Evolutionary conservation across 345 rosid species (phyloP).

Genomic region (Mangifera indica): DNA sequence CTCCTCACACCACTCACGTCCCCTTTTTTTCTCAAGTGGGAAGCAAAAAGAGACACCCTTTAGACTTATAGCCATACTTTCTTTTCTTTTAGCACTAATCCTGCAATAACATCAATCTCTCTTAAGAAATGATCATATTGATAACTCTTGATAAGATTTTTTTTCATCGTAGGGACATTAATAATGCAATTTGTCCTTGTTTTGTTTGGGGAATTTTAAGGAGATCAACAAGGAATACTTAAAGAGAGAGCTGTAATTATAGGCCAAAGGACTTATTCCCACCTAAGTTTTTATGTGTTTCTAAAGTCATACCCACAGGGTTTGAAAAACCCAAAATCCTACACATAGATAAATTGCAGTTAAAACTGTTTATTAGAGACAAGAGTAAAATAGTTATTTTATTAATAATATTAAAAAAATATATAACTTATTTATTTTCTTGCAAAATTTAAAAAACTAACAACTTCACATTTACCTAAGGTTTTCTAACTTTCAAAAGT

Average conservation of each 20-base stretch:
- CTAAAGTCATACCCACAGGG: too few relatives aligned
- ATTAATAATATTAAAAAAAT: too few relatives aligned
- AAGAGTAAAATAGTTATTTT: too few relatives aligned
- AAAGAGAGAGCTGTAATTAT: conserved; percentile 5
- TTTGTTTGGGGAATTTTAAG: conserved; percentile 1
- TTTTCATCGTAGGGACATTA: conserved; percentile 4
- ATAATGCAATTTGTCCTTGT: not conserved
- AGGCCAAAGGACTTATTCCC: too few relatives aligned
- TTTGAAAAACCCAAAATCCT: too few relatives aligned
- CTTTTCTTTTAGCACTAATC: not conserved
- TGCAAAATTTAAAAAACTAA: too few relatives aligned
- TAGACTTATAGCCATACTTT: not conserved
- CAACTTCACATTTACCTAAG: too few relatives aligned
- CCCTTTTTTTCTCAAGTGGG: conserved; percentile 25
- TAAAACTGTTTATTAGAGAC: too few relatives aligned
- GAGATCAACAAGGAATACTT: conserved; percentile 7
- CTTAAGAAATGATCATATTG: conserved; percentile 7
- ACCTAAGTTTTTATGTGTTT: too few relatives aligned
- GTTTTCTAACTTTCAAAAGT: too few relatives aligned
- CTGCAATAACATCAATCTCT: conserved; percentile 14
- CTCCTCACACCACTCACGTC: conserved; percentile 20
- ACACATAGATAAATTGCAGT: too few relatives aligned
- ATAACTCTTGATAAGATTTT: conserved; percentile 6
- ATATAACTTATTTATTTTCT: too few relatives aligned
- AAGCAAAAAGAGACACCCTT: conserved; percentile 27